Conservation (phyloP, 768 basidiomycete genomes). For the Suillus decipiens region DNA sequence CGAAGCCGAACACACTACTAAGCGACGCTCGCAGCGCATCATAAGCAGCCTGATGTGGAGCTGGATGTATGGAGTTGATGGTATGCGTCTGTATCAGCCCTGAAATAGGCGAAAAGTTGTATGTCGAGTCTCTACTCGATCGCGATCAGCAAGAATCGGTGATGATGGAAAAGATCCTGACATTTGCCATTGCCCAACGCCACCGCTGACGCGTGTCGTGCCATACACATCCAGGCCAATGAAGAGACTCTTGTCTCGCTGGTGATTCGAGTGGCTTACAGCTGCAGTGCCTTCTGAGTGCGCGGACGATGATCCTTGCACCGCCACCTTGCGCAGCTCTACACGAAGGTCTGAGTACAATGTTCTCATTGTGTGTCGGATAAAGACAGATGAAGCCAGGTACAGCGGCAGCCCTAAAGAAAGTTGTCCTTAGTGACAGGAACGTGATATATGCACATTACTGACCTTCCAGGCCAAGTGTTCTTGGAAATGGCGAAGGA, state of each 20-base stretch:
- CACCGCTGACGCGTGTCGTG: slow-evolving; percentile 61
- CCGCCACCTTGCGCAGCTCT: slow-evolving; percentile 49
- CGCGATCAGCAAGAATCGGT: background rate
- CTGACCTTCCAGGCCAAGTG: slow-evolving; percentile 70
- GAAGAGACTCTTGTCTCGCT: slow-evolving; percentile 59
- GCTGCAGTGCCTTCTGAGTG: background rate
- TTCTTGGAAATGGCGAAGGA: slow-evolving; percentile 70
- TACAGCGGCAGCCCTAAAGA: slow-evolving; percentile 68
- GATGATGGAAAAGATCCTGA: slow-evolving; percentile 37
- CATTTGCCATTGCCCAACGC: slow-evolving; percentile 72
- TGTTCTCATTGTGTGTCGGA: slow-evolving; percentile 75
- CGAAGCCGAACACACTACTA: slow-evolving; percentile 25
- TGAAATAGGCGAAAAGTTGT: slow-evolving; percentile 66
- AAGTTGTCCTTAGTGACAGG: background rate
- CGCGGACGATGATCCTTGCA: slow-evolving; percentile 23
- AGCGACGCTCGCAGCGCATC: slow-evolving; percentile 51
- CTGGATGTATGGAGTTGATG: slow-evolving; percentile 77
- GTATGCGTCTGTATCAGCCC: slow-evolving; percentile 66
- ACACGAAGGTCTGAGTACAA: slow-evolving; percentile 68
- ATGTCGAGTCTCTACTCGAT: slow-evolving; percentile 61
- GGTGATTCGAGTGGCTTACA: slow-evolving; percentile 3
- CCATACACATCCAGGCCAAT: slow-evolving; percentile 60
- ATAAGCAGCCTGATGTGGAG: slow-evolving; percentile 71
- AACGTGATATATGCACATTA: background rate
- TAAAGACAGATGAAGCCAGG: slow-evolving; percentile 65